These are phyloP conservation scores for Lactifluus hygrophoroides DNA, from an alignment of 768 basidiomycete genomes.

Conservation along the genomic window DNA sequence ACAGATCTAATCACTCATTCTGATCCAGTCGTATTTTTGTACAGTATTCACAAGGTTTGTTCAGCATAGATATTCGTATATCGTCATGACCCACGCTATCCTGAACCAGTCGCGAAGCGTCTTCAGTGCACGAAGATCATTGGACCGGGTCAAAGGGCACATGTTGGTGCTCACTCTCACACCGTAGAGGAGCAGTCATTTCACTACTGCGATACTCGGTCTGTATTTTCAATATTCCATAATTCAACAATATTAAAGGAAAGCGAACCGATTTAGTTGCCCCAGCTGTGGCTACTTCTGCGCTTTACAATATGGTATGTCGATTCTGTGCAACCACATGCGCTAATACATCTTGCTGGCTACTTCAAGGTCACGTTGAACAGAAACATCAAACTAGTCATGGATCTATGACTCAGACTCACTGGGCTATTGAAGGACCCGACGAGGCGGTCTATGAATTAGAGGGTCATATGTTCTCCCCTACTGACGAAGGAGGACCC, in stretches of 20 bases:
- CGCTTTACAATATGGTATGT: constrained; percentile 43
- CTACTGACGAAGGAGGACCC: constrained; percentile 49
- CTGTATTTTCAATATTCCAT: constrained; percentile 4
- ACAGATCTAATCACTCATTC: no score
- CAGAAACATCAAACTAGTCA: constrained; percentile 54
- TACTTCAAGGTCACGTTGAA: constrained; percentile 42
- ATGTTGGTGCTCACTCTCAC: constrained; percentile 43
- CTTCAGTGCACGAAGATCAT: constrained; percentile 42
- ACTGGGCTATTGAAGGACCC: constrained; percentile 49
- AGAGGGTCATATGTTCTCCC: constrained; percentile 46
- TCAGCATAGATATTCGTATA: no score
- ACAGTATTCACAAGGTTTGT: constrained; percentile 47
- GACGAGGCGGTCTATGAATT: constrained; percentile 44
- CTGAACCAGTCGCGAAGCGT: constrained; percentile 37
- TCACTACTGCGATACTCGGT: constrained; percentile 49
- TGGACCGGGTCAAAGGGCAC: constrained; percentile 33
- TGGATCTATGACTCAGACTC: constrained; percentile 52
- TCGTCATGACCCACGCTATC: neutral
- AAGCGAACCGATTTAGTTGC: constrained; percentile 33
- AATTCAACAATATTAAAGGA: neutral
- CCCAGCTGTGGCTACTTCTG: constrained; percentile 50
- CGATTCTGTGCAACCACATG: neutral
- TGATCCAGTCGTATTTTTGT: neutral
- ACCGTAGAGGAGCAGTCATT: constrained; percentile 36
- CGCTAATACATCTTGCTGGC: neutral